phyloP scores from a whole-genome alignment of 2,329 filamentous ascomycete genomes.

The Fusarium tanahbumbuense region DNA sequence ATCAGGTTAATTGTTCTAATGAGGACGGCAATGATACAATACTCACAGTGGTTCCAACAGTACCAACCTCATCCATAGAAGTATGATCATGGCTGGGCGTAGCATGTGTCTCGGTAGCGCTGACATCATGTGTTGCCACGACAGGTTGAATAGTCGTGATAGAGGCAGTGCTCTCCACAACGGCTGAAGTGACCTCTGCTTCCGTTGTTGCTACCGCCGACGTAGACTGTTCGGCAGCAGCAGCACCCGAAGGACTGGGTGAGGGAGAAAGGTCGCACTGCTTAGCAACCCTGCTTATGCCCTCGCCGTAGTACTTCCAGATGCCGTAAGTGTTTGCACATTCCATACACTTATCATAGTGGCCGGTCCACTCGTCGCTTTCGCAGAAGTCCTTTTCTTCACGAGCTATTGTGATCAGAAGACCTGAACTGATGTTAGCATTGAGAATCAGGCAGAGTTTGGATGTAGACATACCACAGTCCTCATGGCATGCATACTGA shows the following conservation, averaged over 20 bases:
- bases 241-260: constrained; percentile 33
- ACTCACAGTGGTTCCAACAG: constrained; percentile 24
- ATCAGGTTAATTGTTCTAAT: neutral
- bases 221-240: neutral
- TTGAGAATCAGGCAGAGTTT: accelerated
- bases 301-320: constrained; percentile 57
- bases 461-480: constrained; percentile 55
- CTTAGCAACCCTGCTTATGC: constrained; percentile 50
- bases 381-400: constrained; percentile 51
- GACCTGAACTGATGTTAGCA: neutral
- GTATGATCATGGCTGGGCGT: constrained; percentile 3
- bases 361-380: constrained; percentile 53
- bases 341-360: constrained; percentile 56
- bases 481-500: constrained; percentile 58
- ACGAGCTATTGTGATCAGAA: constrained; percentile 51
- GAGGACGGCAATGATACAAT: neutral
- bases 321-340: constrained; percentile 58
- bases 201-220: neutral
- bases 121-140: neutral
- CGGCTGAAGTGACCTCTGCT: neutral
- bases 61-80: constrained; percentile 20
- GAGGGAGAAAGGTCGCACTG: constrained; percentile 44
- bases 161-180: neutral
- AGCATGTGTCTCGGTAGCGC: neutral
- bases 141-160: neutral